These are phyloP conservation scores for Oenanthe sinensis DNA, from an alignment of 129 eudicot genomes.

Conservation along the genomic window DNA sequence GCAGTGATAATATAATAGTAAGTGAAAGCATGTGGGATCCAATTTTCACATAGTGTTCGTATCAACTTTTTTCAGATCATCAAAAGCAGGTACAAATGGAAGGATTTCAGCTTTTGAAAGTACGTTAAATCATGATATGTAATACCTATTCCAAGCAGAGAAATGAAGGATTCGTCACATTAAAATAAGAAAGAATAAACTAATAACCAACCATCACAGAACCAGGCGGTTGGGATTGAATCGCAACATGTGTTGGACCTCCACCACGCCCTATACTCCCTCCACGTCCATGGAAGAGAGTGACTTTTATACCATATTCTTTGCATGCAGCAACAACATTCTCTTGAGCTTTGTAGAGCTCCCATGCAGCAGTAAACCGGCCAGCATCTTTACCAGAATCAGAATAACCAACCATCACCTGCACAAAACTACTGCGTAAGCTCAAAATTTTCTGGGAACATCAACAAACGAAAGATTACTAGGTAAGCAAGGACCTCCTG, in stretches of 20 bases:
- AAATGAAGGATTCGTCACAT: background rate
- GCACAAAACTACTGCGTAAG: constrained; percentile 12
- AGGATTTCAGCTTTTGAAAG: background rate
- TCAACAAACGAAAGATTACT: background rate
- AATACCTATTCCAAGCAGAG: background rate
- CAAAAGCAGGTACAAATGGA: background rate
- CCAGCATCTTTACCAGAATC: constrained; percentile 98
- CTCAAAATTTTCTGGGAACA: constrained; percentile 1
- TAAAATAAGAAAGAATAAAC: background rate
- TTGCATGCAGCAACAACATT: constrained; percentile 92
- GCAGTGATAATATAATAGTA: background rate
- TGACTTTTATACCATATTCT: constrained; percentile 64
- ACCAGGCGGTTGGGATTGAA: constrained; percentile 99
- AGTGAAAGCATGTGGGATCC: background rate
- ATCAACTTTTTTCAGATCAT: background rate
- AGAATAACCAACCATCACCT: constrained; percentile 98
- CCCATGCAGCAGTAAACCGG: constrained; percentile 98
- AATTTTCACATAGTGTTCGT: background rate
- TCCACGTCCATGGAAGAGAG: constrained; percentile 93
- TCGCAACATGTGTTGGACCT: constrained; percentile 91
- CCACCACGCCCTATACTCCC: constrained; percentile 98
- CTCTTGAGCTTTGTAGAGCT: constrained; percentile 94
- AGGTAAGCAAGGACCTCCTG: constrained; percentile 52
- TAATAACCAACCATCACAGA: constrained; percentile 73
- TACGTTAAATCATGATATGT: background rate